Conservation (phyloP, 2,329 filamentous ascomycete genomes). For the Cadophora gregata region DNA sequence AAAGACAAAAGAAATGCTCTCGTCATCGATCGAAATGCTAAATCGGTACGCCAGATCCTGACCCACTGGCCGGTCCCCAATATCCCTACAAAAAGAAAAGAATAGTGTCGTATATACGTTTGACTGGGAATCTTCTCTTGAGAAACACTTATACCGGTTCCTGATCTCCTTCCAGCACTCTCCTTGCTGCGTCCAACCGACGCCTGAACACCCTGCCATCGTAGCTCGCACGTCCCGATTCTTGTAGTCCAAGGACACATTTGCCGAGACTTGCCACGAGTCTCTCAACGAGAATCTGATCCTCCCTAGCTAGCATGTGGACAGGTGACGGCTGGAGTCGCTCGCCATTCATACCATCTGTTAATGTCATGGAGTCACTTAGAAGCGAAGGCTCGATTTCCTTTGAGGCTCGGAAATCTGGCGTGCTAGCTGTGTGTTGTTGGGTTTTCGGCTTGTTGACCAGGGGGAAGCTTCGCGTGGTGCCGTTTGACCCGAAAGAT, state of each 20-base stretch:
- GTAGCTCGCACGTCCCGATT: conserved; percentile 59
- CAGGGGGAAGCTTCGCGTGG: conserved; percentile 66
- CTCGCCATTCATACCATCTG: conserved; percentile 28
- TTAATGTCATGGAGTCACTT: conserved; percentile 32
- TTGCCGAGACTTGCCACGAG: conserved; percentile 64
- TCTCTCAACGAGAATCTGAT: conserved; percentile 64
- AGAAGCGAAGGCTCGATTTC: conserved; percentile 28
- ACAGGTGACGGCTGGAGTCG: conserved; percentile 39
- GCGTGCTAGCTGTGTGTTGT: conserved; percentile 19
- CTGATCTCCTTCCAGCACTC: conserved; percentile 73
- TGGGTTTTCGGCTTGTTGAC: conserved; percentile 55
- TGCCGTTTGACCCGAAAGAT: conserved; percentile 55
- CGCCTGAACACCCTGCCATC: conserved; percentile 70
- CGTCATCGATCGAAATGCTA: neutral
- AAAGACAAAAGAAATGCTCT: conserved; percentile 2
- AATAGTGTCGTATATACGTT: neutral
- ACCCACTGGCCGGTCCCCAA: neutral
- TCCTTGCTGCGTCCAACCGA: conserved; percentile 75
- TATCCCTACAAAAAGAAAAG: conserved; percentile 13
- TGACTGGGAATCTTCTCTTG: too few species aligned
- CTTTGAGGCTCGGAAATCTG: conserved; percentile 22
- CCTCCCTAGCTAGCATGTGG: conserved; percentile 51
- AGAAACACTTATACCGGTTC: conserved; percentile 42
- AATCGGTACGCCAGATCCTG: neutral
- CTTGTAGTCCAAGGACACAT: conserved; percentile 63